Conservation (phyloP, 306 rosid species). For the Dryas drummondii region DNA sequence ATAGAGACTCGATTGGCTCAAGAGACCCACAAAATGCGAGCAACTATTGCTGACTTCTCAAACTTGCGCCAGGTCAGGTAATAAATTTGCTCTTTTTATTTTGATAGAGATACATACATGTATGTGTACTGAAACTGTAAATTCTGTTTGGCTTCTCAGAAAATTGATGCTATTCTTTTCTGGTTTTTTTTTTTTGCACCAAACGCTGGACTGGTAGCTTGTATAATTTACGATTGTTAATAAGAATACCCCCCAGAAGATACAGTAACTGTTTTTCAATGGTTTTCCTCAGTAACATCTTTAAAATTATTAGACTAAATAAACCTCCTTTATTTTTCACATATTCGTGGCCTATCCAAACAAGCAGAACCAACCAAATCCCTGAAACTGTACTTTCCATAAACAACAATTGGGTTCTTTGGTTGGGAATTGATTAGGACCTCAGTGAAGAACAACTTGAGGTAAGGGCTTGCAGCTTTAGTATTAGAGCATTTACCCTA, state of each 20-base stretch:
- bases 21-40: conserved; percentile 40
- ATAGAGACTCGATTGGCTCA: conserved; percentile 35
- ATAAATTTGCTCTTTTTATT: not conserved
- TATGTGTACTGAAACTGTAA: not conserved
- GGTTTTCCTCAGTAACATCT: too few relatives aligned
- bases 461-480: not conserved
- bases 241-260: too few relatives aligned
- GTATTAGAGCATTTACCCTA: not conserved
- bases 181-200: too few relatives aligned
- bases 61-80: conserved; percentile 60
- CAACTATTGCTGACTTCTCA: conserved; percentile 45
- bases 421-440: not conserved
- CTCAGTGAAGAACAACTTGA: not conserved
- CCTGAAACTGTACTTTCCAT: not conserved
- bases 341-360: not conserved
- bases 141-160: not conserved
- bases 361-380: not conserved
- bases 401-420: too few relatives aligned
- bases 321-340: too few relatives aligned
- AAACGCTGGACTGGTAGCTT: too few relatives aligned
- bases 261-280: too few relatives aligned
- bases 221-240: too few relatives aligned
- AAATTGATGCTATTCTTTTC: not conserved
- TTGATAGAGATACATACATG: not conserved
- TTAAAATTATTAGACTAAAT: too few relatives aligned